Evolutionary conservation across 352 stramenopile genomes (phyloP).

Genomic region (Phytopythium montanum): DNA sequence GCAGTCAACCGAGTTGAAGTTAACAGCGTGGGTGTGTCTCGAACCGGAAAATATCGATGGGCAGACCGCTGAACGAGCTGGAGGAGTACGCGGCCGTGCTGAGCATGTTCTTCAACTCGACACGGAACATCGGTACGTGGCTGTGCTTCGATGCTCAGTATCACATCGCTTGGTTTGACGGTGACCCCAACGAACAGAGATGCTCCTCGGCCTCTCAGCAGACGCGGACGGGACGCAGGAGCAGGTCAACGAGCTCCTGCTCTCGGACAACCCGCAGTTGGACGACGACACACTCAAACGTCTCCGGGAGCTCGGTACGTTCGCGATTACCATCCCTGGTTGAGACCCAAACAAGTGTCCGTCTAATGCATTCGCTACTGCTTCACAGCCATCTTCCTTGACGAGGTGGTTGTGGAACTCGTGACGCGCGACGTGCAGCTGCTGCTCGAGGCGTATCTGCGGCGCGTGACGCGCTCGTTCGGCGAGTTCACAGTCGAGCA

Average conservation of each 20-base stretch:
- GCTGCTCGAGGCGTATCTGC: constrained; percentile 63
- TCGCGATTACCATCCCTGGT: not conserved
- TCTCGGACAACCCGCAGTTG: constrained; percentile 14
- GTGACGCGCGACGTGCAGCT: constrained; percentile 73
- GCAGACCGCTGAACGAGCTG: constrained; percentile 49
- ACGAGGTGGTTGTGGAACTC: constrained; percentile 77
- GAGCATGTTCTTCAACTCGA: constrained; percentile 72
- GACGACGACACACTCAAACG: constrained; percentile 31
- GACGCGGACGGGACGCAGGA: constrained; percentile 52
- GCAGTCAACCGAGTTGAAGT: not conserved
- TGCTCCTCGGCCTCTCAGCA: constrained; percentile 46
- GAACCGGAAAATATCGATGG: constrained; percentile 3
- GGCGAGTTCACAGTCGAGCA: constrained; percentile 60
- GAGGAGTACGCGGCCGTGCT: constrained; percentile 72
- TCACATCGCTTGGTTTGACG: not conserved
- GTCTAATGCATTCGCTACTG: not conserved
- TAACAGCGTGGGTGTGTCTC: not conserved
- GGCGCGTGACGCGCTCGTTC: constrained; percentile 48
- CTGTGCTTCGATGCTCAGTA: not conserved
- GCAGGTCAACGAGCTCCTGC: constrained; percentile 42
- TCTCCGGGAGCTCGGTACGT: constrained; percentile 52
- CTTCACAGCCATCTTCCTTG: constrained; percentile 64
- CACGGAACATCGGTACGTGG: constrained; percentile 49
- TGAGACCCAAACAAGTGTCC: not conserved
- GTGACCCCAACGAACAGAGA: constrained; percentile 26